Conservation (phyloP, 345 rosid genomes). For the Psidium guajava region DNA sequence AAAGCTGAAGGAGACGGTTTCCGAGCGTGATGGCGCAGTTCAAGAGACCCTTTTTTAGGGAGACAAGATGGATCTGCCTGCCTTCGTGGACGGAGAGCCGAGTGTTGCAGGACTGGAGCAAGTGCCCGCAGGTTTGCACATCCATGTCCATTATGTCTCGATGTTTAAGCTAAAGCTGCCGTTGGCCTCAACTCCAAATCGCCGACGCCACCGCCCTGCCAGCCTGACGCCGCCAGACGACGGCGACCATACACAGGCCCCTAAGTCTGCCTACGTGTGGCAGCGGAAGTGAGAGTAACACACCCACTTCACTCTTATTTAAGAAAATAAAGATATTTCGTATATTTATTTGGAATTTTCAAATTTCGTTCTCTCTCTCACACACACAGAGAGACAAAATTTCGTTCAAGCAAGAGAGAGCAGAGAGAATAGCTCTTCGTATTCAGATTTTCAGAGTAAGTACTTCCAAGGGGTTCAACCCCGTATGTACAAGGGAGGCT, state of each 20-base stretch:
- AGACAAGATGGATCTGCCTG: constrained; percentile 33
- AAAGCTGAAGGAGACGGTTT: constrained; percentile 44
- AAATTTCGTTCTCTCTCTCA: too few species aligned
- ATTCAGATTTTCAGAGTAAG: too few species aligned
- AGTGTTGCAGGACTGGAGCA: not conserved
- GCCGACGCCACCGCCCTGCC: not conserved
- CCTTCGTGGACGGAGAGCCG: not conserved
- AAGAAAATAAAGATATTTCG: too few species aligned
- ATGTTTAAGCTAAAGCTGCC: not conserved
- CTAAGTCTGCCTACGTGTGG: not conserved
- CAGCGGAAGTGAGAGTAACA: not conserved
- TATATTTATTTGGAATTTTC: too few species aligned
- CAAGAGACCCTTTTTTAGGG: constrained; percentile 50
- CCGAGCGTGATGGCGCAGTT: constrained; percentile 31
- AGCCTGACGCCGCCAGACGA: not conserved
- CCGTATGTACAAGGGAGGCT: too few species aligned
- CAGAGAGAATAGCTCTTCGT: too few species aligned
- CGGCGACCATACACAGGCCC: not conserved
- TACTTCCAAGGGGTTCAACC: too few species aligned
- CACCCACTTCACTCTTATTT: too few species aligned
- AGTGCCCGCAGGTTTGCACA: not conserved
- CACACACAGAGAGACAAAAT: too few species aligned
- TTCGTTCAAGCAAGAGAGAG: too few species aligned
- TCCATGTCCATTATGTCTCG: not conserved
- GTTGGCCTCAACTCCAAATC: not conserved